Evolutionary conservation across 2,329 filamentous ascomycete genomes (phyloP), one percentile per base, ranked within the genome.

Genomic region (Talaromyces albobiverticillius): DNA sequence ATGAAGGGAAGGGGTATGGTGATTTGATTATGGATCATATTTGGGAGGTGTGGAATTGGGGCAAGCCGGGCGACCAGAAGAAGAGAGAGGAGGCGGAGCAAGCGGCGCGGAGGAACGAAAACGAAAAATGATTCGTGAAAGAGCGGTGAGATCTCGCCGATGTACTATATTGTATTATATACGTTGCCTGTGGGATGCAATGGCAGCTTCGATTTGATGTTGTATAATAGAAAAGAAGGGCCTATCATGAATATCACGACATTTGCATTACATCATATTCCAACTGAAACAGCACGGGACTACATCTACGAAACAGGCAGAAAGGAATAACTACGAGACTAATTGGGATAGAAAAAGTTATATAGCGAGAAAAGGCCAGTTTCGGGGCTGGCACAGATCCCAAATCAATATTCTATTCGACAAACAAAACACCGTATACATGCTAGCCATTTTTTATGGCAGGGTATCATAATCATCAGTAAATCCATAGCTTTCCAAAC

Each of bases 1-100:
- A 65, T 48, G 66, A 72, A 53, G 71, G 74, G 38, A 75, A 73
- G 57, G 71, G 73, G 2, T 77, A 77, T 64, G 67, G 71, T 0
- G 70, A 72, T 66, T 65, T 76, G 67, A 77, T 76, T 48, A 66
- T 68, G 58, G 72, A 76, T 56, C 70, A 77, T 68, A 69, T 77
- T 42, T 74, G 69, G 71, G 74, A 76, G 55, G 74, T 75, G 26
- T 76, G 73, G 72, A 74, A 68, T 56, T 69, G 66, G 67, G 67
- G 68, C 32, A 66, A 67, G 57, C 56, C 56, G 45, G 55, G 58
- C 2, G 49, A 58, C 14, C 42, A 53, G 31, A 49, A 52, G 43
- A 59, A 58, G 46, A 61, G 53, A 20, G 56, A 50, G 36, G 56
- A 55, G 40, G 13, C 46, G 20, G 36, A n/a, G 3, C n/a, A 55